A percentile compares a stretch with the other conserved stretches of the same genome.
phyloP scores from a whole-genome alignment of 148 eudicot species.

The Amaranthus palmeri region DNA sequence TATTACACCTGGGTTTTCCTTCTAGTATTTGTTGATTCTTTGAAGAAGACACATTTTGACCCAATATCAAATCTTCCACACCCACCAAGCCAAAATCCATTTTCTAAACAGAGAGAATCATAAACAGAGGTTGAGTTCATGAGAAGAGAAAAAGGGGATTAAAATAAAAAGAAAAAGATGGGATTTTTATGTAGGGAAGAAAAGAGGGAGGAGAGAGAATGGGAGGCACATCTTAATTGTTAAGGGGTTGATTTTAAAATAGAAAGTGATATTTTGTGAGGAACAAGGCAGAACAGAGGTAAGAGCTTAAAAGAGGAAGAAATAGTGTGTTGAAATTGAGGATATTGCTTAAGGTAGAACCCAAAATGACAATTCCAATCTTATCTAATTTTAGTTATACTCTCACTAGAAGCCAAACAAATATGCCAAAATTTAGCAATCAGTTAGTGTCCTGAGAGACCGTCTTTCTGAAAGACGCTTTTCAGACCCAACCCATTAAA shows the following conservation, averaged over 20 bases:
- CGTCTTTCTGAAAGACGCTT: too few relatives aligned
- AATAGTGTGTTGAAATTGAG: too few relatives aligned
- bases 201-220: constrained; percentile 18
- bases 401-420: too few relatives aligned
- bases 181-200: constrained; percentile 4
- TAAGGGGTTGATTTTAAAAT: background rate
- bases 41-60: background rate
- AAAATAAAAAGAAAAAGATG: background rate
- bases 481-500: too few relatives aligned
- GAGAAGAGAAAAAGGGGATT: background rate
- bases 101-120: background rate
- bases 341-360: too few relatives aligned
- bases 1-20: constrained; percentile 21
- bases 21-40: constrained; percentile 10
- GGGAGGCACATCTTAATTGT: constrained; percentile 23
- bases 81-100: constrained; percentile 38
- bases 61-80: constrained; percentile 13
- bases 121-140: constrained; percentile 25
- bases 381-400: too few relatives aligned
- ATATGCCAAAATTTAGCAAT: too few relatives aligned
- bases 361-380: too few relatives aligned
- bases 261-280: background rate
- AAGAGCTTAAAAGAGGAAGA: background rate
- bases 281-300: background rate
- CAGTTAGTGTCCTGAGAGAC: too few relatives aligned